Base-by-base conservation (phyloP, 768 basidiomycete species). In the Suillus brevipes region DNA sequence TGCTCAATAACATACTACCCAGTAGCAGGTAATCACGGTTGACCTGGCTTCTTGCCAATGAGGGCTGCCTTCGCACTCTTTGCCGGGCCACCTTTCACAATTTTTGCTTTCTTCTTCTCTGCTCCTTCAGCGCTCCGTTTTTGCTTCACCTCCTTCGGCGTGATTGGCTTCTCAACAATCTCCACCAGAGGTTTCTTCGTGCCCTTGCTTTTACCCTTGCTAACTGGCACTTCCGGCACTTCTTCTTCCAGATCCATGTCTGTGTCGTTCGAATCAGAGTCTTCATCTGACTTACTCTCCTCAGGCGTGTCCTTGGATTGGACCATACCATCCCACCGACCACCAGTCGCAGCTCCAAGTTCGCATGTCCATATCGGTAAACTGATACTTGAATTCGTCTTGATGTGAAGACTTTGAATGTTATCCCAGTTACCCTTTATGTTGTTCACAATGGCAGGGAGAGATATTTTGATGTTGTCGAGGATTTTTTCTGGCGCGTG, bases 331-430 rank as follows among this genome's bases (percentile, higher is more conserved):
- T 68, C 31, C 77, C 75, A 77, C 31, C 77, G 75, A 6, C 72
- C 75, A 40, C 72, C 77, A 36, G 71, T 69, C 18, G 77, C 72
- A 25, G 79, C 84, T 37, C 88, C 87, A n/a, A 97, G 82, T 6
- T 83, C 79, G 74, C 90, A 92, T 25, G 82, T 85, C 94, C 95
- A 99, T 72, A 99, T 88, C 6, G 97, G 97, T n/a, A 99, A 78
- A 68, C 89, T 87, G 40, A 88, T 82, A 61, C 91, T 93, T 13
- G 85, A 86, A 68, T 87, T 92, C 1, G 95, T 97, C 78, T 99
- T 99, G 79, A 99, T 87, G 68, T 93, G 85, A 23, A 99, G 76
- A 64, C 87, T 89, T 71, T 96, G 94, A 60, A 99, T 81, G 76
- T 98, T 97, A 61, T 90, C 89, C 95, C 96, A 99, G 34, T 87